Percentiles rank a stretch among this genome's conserved stretches.
These are phyloP conservation scores for Candida parachauliodes DNA, from an alignment of 805 yeast genomes.

Conservation along the genomic window DNA sequence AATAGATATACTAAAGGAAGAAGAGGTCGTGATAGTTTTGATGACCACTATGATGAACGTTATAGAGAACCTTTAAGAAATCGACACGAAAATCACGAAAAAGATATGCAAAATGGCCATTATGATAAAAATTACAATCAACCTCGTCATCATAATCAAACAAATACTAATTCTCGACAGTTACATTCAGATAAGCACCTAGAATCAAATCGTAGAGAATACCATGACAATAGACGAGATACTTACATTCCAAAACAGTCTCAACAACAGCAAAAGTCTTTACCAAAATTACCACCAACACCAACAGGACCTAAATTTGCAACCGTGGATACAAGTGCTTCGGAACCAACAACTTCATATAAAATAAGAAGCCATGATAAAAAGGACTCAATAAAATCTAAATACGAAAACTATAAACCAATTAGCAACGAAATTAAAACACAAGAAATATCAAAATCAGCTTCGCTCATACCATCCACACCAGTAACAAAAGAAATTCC, in stretches of 20 bases:
- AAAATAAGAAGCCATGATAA: slow-evolving; percentile 1
- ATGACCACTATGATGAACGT: background rate
- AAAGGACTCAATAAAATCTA: slow-evolving; percentile 2
- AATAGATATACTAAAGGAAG: background rate
- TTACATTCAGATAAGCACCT: too few species aligned
- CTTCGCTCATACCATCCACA: background rate
- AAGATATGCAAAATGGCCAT: background rate
- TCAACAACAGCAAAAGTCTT: slow-evolving; percentile 2
- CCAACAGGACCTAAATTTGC: background rate
- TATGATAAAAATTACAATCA: slow-evolving; percentile 1
- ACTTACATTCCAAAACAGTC: slow-evolving; percentile 7
- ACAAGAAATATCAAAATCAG: background rate
- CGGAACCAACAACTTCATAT: background rate
- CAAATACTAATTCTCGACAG: background rate
- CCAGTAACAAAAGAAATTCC: background rate
- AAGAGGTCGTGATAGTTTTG: slow-evolving; percentile 1
- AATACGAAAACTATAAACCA: slow-evolving; percentile 5
- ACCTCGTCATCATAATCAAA: slow-evolving; percentile 3
- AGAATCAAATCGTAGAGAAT: too few species aligned
- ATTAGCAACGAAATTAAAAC: background rate
- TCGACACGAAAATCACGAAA: background rate
- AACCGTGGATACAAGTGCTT: background rate
- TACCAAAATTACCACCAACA: slow-evolving; percentile 3
- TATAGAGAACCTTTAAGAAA: background rate
- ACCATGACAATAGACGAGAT: slow-evolving; percentile 5